phyloP scores from a whole-genome alignment of 805 yeast genomes.

The Zygotorulaspora sp. region DNA sequence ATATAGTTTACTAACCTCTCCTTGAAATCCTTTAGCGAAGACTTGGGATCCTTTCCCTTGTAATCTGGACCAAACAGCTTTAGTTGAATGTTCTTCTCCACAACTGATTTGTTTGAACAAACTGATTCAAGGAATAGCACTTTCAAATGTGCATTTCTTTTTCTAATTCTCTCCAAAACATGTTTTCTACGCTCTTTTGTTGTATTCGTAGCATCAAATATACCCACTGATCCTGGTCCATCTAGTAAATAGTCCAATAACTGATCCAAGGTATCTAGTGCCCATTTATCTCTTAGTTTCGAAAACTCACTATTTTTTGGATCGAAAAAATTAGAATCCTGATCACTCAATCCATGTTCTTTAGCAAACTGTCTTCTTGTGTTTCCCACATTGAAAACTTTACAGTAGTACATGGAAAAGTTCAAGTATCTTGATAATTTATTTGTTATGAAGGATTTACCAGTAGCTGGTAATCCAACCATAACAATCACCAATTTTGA shows the following conservation, averaged over 20 bases:
- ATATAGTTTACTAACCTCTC: slow-evolving; percentile 80
- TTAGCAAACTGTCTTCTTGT: slow-evolving; percentile 73
- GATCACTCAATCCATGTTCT: slow-evolving; percentile 38
- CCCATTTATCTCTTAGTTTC: slow-evolving; percentile 85
- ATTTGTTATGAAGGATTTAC: slow-evolving; percentile 89
- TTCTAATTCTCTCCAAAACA: slow-evolving; percentile 53
- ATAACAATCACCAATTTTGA: slow-evolving; percentile 86
- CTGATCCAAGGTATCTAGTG: slow-evolving; percentile 86
- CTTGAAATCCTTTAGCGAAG: slow-evolving; percentile 77
- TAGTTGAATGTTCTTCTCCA: slow-evolving; percentile 77
- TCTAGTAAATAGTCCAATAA: slow-evolving; percentile 72
- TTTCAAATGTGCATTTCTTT: slow-evolving; percentile 59
- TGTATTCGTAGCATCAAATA: slow-evolving; percentile 80
- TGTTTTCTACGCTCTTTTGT: slow-evolving; percentile 59
- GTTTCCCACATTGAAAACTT: slow-evolving; percentile 92
- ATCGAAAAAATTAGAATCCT: slow-evolving; percentile 79
- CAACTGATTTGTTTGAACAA: slow-evolving; percentile 72
- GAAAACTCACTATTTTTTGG: slow-evolving; percentile 69
- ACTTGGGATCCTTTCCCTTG: slow-evolving; percentile 71
- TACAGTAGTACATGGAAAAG: slow-evolving; percentile 88
- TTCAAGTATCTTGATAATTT: slow-evolving; percentile 85
- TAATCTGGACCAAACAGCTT: slow-evolving; percentile 94
- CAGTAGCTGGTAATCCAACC: slow-evolving; percentile 96
- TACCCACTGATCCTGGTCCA: slow-evolving; percentile 88
- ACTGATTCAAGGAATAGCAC: slow-evolving; percentile 82